phyloP scores from a whole-genome alignment of 345 rosid species.

The Gossypium thurberi region DNA sequence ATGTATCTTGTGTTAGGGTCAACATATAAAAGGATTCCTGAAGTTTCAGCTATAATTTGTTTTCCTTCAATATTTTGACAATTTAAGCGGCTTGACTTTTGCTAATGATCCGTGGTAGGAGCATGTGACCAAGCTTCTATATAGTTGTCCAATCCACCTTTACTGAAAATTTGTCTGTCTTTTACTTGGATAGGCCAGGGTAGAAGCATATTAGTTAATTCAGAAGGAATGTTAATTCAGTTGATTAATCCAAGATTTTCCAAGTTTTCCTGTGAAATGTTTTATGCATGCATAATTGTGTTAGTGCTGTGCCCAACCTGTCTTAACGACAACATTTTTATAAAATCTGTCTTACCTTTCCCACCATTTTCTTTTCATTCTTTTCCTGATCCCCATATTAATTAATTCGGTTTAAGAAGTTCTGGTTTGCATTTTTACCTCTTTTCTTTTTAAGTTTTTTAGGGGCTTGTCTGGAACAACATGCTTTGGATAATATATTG shows the following conservation, averaged over 20 bases:
- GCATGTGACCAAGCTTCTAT: neutral
- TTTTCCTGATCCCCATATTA: neutral
- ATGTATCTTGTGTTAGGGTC: neutral
- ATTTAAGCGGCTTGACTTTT: neutral
- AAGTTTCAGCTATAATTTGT: neutral
- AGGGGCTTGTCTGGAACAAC: neutral
- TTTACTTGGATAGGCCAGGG: neutral
- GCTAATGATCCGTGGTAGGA: neutral
- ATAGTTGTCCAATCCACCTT: neutral
- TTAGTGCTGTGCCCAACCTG: neutral
- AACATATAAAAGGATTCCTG: neutral
- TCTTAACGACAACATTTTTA: neutral
- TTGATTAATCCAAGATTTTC: neutral
- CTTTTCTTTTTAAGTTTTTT: neutral
- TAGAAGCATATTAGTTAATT: neutral
- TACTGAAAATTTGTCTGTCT: neutral
- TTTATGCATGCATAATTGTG: neutral
- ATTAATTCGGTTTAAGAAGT: neutral
- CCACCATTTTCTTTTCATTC: neutral
- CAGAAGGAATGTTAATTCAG: neutral
- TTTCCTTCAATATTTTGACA: neutral
- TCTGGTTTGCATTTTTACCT: neutral
- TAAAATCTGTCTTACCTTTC: neutral
- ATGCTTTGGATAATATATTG: too few relatives aligned
- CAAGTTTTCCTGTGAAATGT: neutral